Evolutionary conservation across 768 basidiomycete genomes (phyloP).

Genomic region (Mycena indigotica): DNA sequence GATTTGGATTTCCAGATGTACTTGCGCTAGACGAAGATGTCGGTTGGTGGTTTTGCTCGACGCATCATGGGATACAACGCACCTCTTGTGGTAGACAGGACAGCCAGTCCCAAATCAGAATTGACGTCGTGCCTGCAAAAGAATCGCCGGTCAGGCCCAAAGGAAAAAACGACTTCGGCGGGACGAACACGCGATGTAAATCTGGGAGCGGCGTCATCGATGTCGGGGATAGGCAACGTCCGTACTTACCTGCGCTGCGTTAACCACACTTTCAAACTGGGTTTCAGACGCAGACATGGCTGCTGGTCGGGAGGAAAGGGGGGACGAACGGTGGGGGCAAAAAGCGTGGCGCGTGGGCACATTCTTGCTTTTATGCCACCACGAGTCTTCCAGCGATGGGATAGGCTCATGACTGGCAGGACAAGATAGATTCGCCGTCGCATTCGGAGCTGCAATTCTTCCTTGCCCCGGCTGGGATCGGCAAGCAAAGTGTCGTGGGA

Average conservation of each 20-base stretch:
- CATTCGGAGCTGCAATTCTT: neutral
- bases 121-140: conserved; percentile 17
- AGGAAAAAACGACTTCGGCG: neutral
- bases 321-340: neutral
- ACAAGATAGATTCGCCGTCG: conserved; percentile 2
- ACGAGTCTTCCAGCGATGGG: neutral
- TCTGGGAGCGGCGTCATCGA: conserved; percentile 4
- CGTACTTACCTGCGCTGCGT: conserved; percentile 11
- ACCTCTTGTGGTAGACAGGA: conserved; percentile 23
- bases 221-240: neutral
- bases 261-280: neutral
- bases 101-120: conserved; percentile 24
- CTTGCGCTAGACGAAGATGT: conserved; percentile 4
- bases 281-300: conserved; percentile 9
- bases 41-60: neutral
- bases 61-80: neutral
- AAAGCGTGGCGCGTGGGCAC: neutral
- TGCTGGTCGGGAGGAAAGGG: neutral
- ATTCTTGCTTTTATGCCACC: conserved; percentile 1
- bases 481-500: neutral
- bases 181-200: conserved; percentile 18
- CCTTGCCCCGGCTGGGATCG: neutral
- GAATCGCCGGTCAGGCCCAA: neutral
- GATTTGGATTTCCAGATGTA: conserved; percentile 16
- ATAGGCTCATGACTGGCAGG: neutral